Evolutionary conservation across 129 eudicot species (phyloP), one percentile per base, ranked within the genome.

Genomic region (Chrysanthemum makinoi): DNA sequence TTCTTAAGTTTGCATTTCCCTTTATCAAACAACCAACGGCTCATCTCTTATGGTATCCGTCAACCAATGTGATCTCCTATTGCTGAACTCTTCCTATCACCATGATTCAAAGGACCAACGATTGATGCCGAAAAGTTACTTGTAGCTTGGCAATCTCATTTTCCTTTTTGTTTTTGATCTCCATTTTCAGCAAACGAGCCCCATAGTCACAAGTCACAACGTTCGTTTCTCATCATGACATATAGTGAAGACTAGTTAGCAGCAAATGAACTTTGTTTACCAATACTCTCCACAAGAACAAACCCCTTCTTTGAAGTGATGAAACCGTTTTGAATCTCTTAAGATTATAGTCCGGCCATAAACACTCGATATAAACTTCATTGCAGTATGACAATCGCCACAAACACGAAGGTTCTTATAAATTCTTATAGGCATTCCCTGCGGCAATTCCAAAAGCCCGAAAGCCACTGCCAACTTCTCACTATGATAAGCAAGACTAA

Each of bases 381-480:
- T 90, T 0, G 91, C 95, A 66, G 72, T 85, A 75, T 90, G 96
- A 62, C 95, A 90, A 70, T 90, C 96, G 4, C 96, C 96, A 68
- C 96, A 89, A 20, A 86, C 93, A 68, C 96, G 56, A 26, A 89
- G 82, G 39, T 90, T 90, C 81, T 90, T 90, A 46, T 72, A 90
- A 26, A 90, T 66, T 59, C 94, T 63, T 26, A 90, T 72, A 1
- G 85, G 84, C 10, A 43, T 79, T 44, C 83, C 86, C 10, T 28
- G 30, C 18, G 95, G 91, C 82, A 85, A 59, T 35, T 77, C 81
- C 48, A 90, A 57, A 47, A 90, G 84, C 66, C 88, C 95, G 65
- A 87, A 90, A 24, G 96, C 96, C 69, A 90, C 87, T 0, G 96
- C 96, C 74, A 90, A 72, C 77, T 90, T 90, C 81, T 90, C 97